phyloP scores from a whole-genome alignment of 2,329 filamentous ascomycete species.

The Arthroderma uncinatum region DNA sequence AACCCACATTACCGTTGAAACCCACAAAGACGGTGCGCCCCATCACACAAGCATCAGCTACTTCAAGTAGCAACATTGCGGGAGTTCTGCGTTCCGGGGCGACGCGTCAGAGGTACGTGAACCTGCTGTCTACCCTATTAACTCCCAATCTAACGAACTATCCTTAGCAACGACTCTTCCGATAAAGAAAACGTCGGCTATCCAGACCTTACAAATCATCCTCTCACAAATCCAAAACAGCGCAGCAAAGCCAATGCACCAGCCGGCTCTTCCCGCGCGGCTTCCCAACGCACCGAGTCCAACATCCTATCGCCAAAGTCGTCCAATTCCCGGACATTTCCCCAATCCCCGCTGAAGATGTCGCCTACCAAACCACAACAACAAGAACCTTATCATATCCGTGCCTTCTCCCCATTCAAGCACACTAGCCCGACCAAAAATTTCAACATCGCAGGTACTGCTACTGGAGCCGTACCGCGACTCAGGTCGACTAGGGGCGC shows the following conservation, averaged over 20 bases:
- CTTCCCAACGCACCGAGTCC: constrained; percentile 38
- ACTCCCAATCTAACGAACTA: constrained; percentile 25
- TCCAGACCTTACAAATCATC: constrained; percentile 32
- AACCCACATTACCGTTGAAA: constrained; percentile 24
- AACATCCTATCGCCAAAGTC: constrained; percentile 71
- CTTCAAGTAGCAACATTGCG: constrained; percentile 17
- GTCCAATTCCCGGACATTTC: constrained; percentile 61
- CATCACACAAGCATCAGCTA: constrained; percentile 23
- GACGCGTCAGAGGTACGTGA: constrained; percentile 7
- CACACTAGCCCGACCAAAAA: constrained; percentile 32
- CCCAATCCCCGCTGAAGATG: constrained; percentile 43
- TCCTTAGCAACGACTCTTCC: constrained; percentile 50
- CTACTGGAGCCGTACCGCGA: neutral
- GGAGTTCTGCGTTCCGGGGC: constrained; percentile 19
- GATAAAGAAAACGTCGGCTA: constrained; percentile 64
- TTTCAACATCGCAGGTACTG: neutral
- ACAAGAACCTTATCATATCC: constrained; percentile 46
- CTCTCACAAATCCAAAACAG: constrained; percentile 60
- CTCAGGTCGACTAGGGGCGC: constrained; percentile 5
- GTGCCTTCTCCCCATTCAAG: constrained; percentile 54
- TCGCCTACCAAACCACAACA: constrained; percentile 28
- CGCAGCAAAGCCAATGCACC: constrained; percentile 36
- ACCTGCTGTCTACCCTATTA: neutral
- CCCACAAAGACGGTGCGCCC: constrained; percentile 21
- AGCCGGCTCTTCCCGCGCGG: constrained; percentile 30